Percentiles rank a stretch among this genome's conserved stretches.
Evolutionary conservation across 768 basidiomycete genomes (phyloP).

Genomic region (Leccinum incarnatum): DNA sequence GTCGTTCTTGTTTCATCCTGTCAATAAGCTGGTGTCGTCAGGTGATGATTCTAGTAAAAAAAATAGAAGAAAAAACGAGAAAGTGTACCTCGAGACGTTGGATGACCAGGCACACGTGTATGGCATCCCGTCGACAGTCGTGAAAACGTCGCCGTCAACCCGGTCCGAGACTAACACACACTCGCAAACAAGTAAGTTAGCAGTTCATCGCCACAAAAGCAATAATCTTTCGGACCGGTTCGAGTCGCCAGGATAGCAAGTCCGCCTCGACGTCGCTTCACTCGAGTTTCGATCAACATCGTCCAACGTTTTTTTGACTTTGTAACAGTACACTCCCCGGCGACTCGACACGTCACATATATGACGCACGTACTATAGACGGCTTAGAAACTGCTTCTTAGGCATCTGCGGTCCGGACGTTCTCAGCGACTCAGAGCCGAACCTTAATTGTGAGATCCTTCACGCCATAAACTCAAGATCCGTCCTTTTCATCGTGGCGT

Average conservation of each 20-base stretch:
- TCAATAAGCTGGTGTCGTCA: background rate
- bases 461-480: background rate
- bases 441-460: background rate
- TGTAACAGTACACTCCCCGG: background rate
- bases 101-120: background rate
- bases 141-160: too few relatives aligned
- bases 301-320: background rate
- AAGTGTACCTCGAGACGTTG: background rate
- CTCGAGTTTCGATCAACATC: background rate
- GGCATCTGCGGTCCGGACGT: background rate
- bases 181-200: too few relatives aligned
- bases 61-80: background rate
- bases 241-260: background rate
- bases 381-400: background rate
- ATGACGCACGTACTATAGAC: background rate
- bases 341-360: background rate
- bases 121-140: background rate
- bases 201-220: background rate
- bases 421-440: background rate
- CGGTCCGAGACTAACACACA: too few relatives aligned
- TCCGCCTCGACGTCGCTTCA: background rate
- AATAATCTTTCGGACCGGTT: background rate
- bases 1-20: background rate
- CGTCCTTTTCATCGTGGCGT: background rate
- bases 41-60: background rate